Evolutionary conservation across 2,329 filamentous ascomycete species (phyloP).

Genomic region (Fusarium hainanense): DNA sequence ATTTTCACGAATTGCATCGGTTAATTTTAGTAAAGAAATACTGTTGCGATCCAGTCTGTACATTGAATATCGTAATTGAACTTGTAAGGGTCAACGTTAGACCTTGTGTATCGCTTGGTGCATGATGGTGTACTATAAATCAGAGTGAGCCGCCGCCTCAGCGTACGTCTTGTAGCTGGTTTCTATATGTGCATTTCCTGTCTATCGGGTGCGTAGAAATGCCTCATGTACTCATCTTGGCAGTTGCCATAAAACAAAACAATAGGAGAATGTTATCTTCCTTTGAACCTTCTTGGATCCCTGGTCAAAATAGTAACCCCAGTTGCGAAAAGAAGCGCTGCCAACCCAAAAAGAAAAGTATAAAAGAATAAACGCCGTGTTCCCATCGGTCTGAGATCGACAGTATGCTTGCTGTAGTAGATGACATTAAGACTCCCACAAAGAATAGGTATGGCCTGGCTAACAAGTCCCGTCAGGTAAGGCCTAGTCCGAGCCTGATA

Average conservation of each 20-base stretch:
- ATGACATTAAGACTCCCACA: constrained; percentile 10
- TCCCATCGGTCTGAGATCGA: constrained; percentile 10
- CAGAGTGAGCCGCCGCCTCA: constrained; percentile 11
- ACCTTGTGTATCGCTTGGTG: constrained; percentile 4
- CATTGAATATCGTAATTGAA: neutral
- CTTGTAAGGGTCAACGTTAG: neutral
- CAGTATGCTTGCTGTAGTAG: neutral
- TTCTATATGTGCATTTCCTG: constrained; percentile 14
- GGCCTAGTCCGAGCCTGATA: neutral
- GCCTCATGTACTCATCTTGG: constrained; percentile 2
- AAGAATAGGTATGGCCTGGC: neutral
- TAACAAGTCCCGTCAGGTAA: neutral
- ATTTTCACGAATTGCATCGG: neutral
- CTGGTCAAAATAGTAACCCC: neutral
- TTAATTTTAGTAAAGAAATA: neutral
- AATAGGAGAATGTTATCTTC: neutral
- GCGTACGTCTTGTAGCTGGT: constrained; percentile 9
- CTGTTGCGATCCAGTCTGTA: neutral
- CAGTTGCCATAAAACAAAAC: constrained; percentile 8
- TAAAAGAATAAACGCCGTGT: constrained; percentile 27
- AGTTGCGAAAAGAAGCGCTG: constrained; percentile 6
- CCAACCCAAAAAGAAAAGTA: neutral
- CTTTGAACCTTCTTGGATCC: neutral
- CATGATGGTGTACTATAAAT: constrained; percentile 11
- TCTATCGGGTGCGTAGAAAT: constrained; percentile 2